phyloP scores from a whole-genome alignment of 768 basidiomycete genomes.

The Lentinula lateritia region DNA sequence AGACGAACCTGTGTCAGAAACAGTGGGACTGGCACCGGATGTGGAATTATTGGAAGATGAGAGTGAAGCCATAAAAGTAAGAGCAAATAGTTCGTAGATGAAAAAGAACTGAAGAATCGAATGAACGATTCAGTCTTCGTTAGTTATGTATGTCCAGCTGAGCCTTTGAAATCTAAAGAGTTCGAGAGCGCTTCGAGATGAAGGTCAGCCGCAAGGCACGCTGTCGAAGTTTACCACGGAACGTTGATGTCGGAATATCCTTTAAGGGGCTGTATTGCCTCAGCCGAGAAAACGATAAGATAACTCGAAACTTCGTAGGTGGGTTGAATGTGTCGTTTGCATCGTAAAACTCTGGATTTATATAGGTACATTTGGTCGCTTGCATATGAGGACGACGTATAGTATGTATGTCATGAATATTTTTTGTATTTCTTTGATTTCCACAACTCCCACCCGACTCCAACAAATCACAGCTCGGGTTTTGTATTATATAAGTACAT shows the following conservation, averaged over 20 bases:
- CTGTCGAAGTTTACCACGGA: neutral
- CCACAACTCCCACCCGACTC: neutral
- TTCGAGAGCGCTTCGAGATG: neutral
- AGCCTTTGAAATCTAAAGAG: neutral
- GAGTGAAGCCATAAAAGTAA: neutral
- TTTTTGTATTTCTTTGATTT: neutral
- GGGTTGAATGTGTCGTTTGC: no score
- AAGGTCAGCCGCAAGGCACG: slow-evolving; percentile 3
- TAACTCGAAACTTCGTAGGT: neutral
- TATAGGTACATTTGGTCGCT: neutral
- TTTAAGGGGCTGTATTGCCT: neutral
- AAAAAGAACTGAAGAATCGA: neutral
- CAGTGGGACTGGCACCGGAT: neutral
- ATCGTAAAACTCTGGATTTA: neutral
- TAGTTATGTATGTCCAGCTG: neutral
- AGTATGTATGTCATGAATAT: neutral
- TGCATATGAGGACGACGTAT: neutral
- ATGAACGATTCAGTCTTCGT: neutral
- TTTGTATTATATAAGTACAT: neutral
- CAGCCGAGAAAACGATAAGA: neutral
- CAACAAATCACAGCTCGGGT: neutral
- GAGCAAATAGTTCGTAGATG: no score
- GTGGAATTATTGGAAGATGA: neutral
- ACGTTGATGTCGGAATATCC: neutral
- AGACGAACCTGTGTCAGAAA: neutral